These are phyloP conservation scores for Suillus occidentalis DNA, from an alignment of 768 basidiomycete species.

Conservation along the genomic window DNA sequence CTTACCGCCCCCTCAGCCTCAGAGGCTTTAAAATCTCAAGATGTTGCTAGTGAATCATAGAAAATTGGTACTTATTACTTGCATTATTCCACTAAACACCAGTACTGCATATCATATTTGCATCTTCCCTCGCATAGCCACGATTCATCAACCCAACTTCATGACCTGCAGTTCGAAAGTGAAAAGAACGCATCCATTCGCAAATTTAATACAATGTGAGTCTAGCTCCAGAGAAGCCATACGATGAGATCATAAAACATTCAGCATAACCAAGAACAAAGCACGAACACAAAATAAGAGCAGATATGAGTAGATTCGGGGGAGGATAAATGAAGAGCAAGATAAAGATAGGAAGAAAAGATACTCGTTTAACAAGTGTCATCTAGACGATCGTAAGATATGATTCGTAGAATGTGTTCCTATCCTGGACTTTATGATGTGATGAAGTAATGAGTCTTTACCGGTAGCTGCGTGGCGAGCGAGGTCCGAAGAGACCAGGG, in stretches of 20 bases:
- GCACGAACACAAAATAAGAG: background rate
- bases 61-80: background rate
- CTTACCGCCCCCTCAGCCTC: background rate
- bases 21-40: background rate
- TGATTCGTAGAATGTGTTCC: background rate
- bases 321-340: slow-evolving; percentile 5
- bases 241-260: slow-evolving; percentile 1
- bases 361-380: slow-evolving; percentile 20
- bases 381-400: slow-evolving; percentile 4
- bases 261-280: background rate
- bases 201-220: slow-evolving; percentile 1
- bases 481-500: slow-evolving; percentile 77
- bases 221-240: background rate
- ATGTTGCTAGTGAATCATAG: background rate
- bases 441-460: background rate
- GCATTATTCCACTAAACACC: background rate
- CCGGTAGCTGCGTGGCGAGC: slow-evolving; percentile 52
- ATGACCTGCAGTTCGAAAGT: background rate
- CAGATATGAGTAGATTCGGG: slow-evolving; percentile 1
- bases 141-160: too few species aligned
- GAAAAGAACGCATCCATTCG: background rate
- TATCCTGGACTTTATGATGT: background rate
- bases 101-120: background rate
- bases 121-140: background rate
- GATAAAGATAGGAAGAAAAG: slow-evolving; percentile 28